Base-by-base conservation (phyloP, 805 yeast species). In the Yamadazyma akitaensis region DNA sequence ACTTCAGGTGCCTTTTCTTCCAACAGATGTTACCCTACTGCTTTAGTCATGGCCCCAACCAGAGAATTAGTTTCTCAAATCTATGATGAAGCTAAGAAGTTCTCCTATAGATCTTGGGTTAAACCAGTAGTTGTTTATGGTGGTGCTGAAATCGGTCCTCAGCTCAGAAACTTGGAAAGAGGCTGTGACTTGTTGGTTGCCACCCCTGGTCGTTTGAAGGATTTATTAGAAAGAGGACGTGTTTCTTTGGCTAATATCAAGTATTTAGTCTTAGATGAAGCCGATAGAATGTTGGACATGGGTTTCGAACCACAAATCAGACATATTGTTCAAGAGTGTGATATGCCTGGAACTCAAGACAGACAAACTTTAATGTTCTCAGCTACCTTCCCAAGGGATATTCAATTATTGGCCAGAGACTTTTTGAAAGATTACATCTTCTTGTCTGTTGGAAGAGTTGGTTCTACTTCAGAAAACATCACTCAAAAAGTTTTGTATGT, bases 261-360 rank as follows among this genome's bases (percentile, higher is more conserved):
- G 70, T 94, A 88, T 72, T 81, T 94, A 68, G 97, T 94, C 44
- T 80, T 94, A 58, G 99, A 92, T 73, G 99, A 92, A 80, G 99
- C 99, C 64, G 99, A 94, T 75, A 88, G 99, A 79, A 94, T 94
- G 99, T 84, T 94, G 75, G 99, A 94, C 82, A 94, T 94, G 98
- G 99, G 99, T 81, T 94, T 94, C 76, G 99, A 94, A 78, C 97
- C 97, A 56, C 99, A 94, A 80, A 94, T 94, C 67, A 88, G 99
- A 81, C 87, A 90, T 69, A 92, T 94, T 64, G 99, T 94, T 53
- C 95, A 92, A 72, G 96, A 87, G 57, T 91, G 95, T 77, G 98
- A 90, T 69, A 94, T 94, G 99, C 97, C 99, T 53, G 83, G 77
- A 55, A 95, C 88, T 47, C 75, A 80, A 51, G 79, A 85, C 61